Conservation (phyloP, 805 yeast genomes). For the Candida nemodendra region DNA sequence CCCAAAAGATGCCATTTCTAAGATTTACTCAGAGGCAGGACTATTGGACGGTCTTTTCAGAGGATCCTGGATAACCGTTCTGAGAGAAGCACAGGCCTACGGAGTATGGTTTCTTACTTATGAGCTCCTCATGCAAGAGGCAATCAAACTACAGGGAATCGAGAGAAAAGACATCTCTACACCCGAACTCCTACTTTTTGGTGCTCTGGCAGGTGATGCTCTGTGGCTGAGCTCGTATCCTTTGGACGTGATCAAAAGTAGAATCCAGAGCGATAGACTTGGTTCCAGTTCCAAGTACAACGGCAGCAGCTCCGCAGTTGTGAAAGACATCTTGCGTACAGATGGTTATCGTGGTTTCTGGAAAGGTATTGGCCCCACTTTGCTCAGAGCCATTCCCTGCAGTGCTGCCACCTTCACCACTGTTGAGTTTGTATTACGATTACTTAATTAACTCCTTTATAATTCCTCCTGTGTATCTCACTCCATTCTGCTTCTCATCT, state of each 20-base stretch:
- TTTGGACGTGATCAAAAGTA: constrained; percentile 50
- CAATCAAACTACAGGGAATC: constrained; percentile 34
- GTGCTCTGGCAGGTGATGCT: constrained; percentile 69
- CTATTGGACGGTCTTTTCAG: constrained; percentile 47
- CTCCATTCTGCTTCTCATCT: too few relatives aligned
- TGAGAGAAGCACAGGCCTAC: constrained; percentile 68
- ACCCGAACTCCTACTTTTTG: constrained; percentile 52
- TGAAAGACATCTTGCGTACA: constrained; percentile 37
- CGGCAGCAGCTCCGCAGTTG: constrained; percentile 38
- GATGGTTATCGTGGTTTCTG: constrained; percentile 56
- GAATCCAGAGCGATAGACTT: constrained; percentile 53
- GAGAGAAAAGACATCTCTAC: constrained; percentile 51
- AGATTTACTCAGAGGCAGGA: constrained; percentile 45
- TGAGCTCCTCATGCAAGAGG: constrained; percentile 49
- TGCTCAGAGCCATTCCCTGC: constrained; percentile 61
- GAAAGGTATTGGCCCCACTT: constrained; percentile 61
- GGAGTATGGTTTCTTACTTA: constrained; percentile 73
- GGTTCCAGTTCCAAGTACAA: constrained; percentile 42
- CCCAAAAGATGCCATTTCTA: constrained; percentile 42
- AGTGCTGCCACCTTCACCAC: constrained; percentile 77
- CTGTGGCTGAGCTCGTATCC: constrained; percentile 60
- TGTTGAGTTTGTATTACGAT: constrained; percentile 64
- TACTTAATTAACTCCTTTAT: constrained; percentile 39
- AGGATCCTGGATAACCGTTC: constrained; percentile 52
- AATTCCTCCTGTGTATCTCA: neutral